phyloP scores from a whole-genome alignment of 805 yeast species.

The Candida endomychidarum region DNA sequence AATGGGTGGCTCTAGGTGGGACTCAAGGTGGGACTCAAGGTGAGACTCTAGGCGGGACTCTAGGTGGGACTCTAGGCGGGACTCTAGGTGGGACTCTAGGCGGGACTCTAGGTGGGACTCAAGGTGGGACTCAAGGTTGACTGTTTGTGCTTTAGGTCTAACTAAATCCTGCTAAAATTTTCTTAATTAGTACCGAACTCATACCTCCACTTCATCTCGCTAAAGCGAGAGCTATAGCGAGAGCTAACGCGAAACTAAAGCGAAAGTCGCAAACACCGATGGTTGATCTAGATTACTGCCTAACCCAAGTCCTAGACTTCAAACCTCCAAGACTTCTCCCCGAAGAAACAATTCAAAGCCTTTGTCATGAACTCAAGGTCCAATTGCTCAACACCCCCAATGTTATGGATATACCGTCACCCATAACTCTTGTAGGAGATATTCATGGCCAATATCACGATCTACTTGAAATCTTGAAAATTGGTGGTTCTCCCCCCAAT shows the following conservation, averaged over 20 bases:
- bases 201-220: too few relatives aligned
- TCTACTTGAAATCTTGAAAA: slow-evolving; percentile 84
- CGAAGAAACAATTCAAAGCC: slow-evolving; percentile 38
- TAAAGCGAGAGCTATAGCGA: too few relatives aligned
- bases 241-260: neutral
- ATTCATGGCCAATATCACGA: slow-evolving; percentile 98
- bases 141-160: too few relatives aligned
- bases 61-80: too few relatives aligned
- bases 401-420: slow-evolving; percentile 78
- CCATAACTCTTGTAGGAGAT: slow-evolving; percentile 95
- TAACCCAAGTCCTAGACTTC: slow-evolving; percentile 40
- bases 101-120: too few relatives aligned
- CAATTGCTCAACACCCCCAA: slow-evolving; percentile 78
- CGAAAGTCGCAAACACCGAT: slow-evolving; percentile 8
- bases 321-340: slow-evolving; percentile 46
- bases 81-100: too few relatives aligned
- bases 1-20: too few relatives aligned
- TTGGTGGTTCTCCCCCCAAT: slow-evolving; percentile 91
- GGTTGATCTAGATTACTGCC: slow-evolving; percentile 44
- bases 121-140: too few relatives aligned
- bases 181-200: too few relatives aligned
- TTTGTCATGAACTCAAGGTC: slow-evolving; percentile 80
- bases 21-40: too few relatives aligned
- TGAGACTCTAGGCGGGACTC: too few relatives aligned
- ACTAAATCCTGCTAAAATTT: too few relatives aligned